Evolutionary conservation across 2,329 filamentous ascomycete species (phyloP), one percentile per base, ranked within the genome.

Genomic region (Trichoderma arundinaceum): DNA sequence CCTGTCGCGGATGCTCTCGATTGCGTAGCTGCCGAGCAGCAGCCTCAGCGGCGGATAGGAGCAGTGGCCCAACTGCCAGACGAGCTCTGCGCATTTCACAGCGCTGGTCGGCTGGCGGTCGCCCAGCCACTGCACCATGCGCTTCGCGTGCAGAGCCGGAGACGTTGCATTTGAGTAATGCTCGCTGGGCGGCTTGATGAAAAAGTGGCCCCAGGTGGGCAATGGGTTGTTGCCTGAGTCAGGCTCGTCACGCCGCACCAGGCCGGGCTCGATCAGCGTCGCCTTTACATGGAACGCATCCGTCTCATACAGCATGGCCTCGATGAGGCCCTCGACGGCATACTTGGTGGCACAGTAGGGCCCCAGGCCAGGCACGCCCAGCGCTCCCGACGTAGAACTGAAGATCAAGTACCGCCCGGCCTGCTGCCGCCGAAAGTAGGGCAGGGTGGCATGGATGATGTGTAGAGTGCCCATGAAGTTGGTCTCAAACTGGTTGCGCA

Each of bases 331-430:
- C 75, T 99, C 95, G 4, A 97, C 92, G 0, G 95, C 95, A 78
- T 97, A 98, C 77, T 98, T 99, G 15, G 93, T 97, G 1, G 95
- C 95, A 77, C 94, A 98, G 75, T 97, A 98, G 0, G 94, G 94
- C 0, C 94, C 94, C 6, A 98, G 79, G 0, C 95, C 95, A 0
- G 95, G 95, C 0, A 98, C 92, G 1, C 94, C 95, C n/a, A 97
- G 84, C 0, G 94, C 92, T 4, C 95, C 95, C 38, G 91, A 91
- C 0, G 93, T 97, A 8, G 91, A 95, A 74, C 92, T 97, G 79
- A 98, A 97, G 69, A 98, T 96, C 58, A 98, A 83, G 76, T 97
- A 98, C 35, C 94, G 87, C 1, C 95, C 95, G 1, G 81, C 83
- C 22, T 85, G 84, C 69, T 92, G 89, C 69, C 88, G 84, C 59